Conservation (phyloP, 441 rosid genomes). For the Erysimum pusillum region DNA sequence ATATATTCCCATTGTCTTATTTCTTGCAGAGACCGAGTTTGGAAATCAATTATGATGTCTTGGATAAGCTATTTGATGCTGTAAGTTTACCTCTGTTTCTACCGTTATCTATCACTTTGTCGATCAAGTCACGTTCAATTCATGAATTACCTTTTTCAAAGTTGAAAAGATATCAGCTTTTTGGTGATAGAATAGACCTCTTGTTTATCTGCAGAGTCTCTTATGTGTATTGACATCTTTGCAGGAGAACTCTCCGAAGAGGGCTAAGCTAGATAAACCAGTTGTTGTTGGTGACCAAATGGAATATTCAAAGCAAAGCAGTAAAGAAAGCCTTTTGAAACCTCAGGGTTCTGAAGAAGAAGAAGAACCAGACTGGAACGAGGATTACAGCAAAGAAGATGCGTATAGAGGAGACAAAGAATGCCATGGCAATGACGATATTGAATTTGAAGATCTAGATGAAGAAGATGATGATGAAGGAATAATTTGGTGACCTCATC, state of each 20-base stretch:
- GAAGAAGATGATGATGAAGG: conserved; percentile 32
- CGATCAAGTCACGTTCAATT: not conserved
- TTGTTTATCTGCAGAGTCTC: conserved; percentile 31
- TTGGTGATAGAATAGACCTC: not conserved
- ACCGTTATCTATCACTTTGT: not conserved
- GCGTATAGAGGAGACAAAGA: conserved; percentile 20
- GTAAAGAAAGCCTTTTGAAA: conserved; percentile 26
- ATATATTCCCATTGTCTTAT: not conserved
- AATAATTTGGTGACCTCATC: conserved; percentile 36
- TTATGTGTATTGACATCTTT: conserved; percentile 32
- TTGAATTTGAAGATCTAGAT: conserved; percentile 29
- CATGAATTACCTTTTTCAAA: not conserved
- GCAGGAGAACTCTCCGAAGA: conserved; percentile 44
- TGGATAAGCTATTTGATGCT: conserved; percentile 47
- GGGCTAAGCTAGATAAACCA: conserved; percentile 28
- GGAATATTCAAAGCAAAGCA: conserved; percentile 20
- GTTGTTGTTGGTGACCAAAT: conserved; percentile 10
- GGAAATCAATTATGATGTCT: conserved; percentile 46
- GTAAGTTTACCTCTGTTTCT: conserved; percentile 40
- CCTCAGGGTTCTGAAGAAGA: conserved; percentile 6
- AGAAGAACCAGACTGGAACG: conserved; percentile 32
- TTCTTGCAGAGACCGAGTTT: conserved; percentile 44
- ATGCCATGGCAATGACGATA: conserved; percentile 17
- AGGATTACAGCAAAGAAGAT: conserved; percentile 35
- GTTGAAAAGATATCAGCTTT: not conserved